Evolutionary conservation across 2,329 filamentous ascomycete genomes (phyloP), one percentile per base, ranked within the genome.

Genomic region (Fusarium goolgardi): DNA sequence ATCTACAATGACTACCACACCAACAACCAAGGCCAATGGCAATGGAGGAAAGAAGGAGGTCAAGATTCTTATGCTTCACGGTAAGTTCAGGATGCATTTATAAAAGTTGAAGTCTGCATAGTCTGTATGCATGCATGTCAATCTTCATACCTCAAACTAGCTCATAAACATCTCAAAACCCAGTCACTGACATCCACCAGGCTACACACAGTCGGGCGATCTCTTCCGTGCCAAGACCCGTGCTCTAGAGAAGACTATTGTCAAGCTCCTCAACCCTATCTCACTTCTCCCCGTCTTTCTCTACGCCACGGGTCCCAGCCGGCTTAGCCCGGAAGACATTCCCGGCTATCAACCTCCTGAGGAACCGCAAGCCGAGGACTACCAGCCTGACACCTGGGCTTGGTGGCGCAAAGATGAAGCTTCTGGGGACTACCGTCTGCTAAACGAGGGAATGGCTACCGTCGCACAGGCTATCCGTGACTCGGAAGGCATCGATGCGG

Each of bases 141-240:
- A n/a, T 39, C 25, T 20, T 27, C 44, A 39, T 60, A 54, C 34
- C 41, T 57, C 55, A 25, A 29, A 61, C 32, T 37, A 37, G 29
- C 40, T 6, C 25, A 29, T 40, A 54, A 35, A 44, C 40, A 45
- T 49, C 37, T 43, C 45, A 63, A 40, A 56, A 44, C 62, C 64
- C 49, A 67, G 47, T 55, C 51, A 18, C 37, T 49, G 25, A 44
- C 37, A 58, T 50, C 35, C 35, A 21, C 25, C 43, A 90, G 91
- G 95, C 79, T 97, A 90, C 86, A 97, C 95, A 10, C 95, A 98
- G 83, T 96, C 92, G 29, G 94, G 94, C 6, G 80, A 90, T 6
- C 83, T 94, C 67, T 97, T 97, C 86, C 90, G 88, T 77, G 87
- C 90, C 78, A 97, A 97, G 82, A 96, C 93, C 45, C 92, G 93